Evolutionary conservation across 129 eudicot genomes (phyloP).

Genomic region (Kitagawia praeruptora): DNA sequence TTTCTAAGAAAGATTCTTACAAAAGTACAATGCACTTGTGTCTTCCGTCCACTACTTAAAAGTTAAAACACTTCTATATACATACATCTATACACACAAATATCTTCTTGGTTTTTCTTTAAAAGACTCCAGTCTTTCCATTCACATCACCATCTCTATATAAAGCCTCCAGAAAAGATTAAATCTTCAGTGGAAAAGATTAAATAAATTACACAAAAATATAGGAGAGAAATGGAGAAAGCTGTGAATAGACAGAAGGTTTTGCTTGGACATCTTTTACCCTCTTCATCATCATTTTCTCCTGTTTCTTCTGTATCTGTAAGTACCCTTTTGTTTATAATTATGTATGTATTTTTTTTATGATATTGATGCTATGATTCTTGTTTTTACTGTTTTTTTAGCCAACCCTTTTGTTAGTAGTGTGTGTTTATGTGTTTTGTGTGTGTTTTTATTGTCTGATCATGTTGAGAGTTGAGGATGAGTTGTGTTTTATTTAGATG

Average conservation of each 20-base stretch:
- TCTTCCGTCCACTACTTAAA: background rate
- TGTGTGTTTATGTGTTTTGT: background rate
- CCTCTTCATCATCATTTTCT: constrained; percentile 29
- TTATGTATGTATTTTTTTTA: background rate
- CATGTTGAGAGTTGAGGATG: background rate
- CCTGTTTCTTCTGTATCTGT: constrained; percentile 48
- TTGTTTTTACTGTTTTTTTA: background rate
- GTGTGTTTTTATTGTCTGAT: background rate
- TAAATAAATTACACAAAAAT: too few species aligned
- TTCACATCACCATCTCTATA: too few species aligned
- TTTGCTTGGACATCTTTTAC: constrained; percentile 60
- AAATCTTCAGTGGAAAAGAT: constrained; percentile 2
- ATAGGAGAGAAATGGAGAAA: constrained; percentile 56
- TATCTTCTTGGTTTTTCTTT: background rate
- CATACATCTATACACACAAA: background rate
- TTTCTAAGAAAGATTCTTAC: background rate
- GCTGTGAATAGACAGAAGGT: constrained; percentile 78
- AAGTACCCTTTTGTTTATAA: constrained; percentile 19
- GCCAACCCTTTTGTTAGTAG: background rate
- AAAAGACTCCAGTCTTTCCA: too few species aligned
- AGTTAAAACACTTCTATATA: background rate
- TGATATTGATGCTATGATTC: background rate
- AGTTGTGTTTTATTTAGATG: background rate
- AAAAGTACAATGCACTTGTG: background rate
- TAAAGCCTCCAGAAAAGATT: background rate